These are phyloP conservation scores for Jaminaea rosea DNA, from an alignment of 1,284 basidiomycete genomes.

Conservation along the genomic window DNA sequence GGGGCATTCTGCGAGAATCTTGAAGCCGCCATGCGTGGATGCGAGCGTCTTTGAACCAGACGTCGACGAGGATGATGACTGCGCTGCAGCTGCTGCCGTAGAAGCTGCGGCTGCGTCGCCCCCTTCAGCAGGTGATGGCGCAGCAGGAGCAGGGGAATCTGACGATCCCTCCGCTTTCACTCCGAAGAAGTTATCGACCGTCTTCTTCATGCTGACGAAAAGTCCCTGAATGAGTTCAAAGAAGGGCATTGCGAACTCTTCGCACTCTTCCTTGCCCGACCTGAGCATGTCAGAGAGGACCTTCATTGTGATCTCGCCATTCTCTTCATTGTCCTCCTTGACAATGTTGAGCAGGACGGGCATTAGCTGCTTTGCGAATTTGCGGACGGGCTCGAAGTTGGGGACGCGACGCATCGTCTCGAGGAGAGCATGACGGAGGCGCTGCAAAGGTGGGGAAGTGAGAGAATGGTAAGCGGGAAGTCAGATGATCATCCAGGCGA, in stretches of 20 bases:
- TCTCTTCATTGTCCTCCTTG: conserved; percentile 91
- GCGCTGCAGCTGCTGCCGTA: conserved; percentile 1
- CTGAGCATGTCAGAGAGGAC: conserved; percentile 67
- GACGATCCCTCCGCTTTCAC: background rate
- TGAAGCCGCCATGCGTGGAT: conserved; percentile 62
- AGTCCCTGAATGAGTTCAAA: conserved; percentile 65
- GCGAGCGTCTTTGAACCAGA: conserved; percentile 24
- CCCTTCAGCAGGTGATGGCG: conserved; percentile 7
- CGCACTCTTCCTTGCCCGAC: conserved; percentile 53
- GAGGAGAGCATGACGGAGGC: conserved; percentile 54
- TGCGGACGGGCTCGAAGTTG: conserved; percentile 66
- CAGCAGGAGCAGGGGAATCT: background rate
- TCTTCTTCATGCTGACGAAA: conserved; percentile 65
- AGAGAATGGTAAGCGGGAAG: background rate
- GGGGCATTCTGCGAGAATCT: conserved; percentile 87
- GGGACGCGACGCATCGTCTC: conserved; percentile 68
- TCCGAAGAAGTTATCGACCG: conserved; percentile 58
- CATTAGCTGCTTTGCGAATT: conserved; percentile 64
- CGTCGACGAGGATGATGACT: no score
- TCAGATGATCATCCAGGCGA: background rate
- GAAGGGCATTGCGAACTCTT: conserved; percentile 71
- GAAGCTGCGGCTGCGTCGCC: conserved; percentile 1
- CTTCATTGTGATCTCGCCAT: conserved; percentile 83
- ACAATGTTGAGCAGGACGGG: conserved; percentile 67
- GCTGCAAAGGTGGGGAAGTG: conserved; percentile 49